These are phyloP conservation scores for Sarocladiaceae sp. DNA, from an alignment of 2,329 filamentous ascomycete species.

Conservation along the genomic window DNA sequence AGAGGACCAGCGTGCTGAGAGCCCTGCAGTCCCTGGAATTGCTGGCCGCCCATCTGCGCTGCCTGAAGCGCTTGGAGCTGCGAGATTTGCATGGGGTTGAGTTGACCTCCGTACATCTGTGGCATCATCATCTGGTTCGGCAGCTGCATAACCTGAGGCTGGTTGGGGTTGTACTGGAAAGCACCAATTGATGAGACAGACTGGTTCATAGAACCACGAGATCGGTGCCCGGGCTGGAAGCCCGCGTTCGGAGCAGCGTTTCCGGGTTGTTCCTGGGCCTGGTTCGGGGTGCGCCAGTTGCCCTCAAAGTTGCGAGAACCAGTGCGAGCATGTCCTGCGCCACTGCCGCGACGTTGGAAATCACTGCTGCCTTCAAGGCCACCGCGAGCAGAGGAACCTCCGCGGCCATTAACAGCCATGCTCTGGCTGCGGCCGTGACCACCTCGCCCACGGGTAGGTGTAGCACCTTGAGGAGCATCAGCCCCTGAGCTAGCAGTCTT, in stretches of 20 bases:
- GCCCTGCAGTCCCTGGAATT: slow-evolving; percentile 61
- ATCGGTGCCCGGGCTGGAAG: slow-evolving; percentile 91
- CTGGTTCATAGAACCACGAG: slow-evolving; percentile 78
- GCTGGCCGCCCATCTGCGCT: slow-evolving; percentile 75
- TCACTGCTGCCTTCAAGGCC: slow-evolving; percentile 54
- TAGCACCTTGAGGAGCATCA: slow-evolving; percentile 35
- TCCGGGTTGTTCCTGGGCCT: slow-evolving; percentile 55
- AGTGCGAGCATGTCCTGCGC: slow-evolving; percentile 69
- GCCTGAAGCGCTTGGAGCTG: slow-evolving; percentile 92
- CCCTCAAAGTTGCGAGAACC: slow-evolving; percentile 93
- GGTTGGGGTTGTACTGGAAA: slow-evolving; percentile 79
- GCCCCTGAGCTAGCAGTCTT: slow-evolving; percentile 25
- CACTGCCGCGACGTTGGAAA: slow-evolving; percentile 59
- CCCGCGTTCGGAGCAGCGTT: slow-evolving; percentile 54
- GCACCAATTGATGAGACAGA: slow-evolving; percentile 79
- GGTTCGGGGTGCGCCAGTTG: slow-evolving; percentile 86
- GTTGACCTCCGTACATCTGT: slow-evolving; percentile 81
- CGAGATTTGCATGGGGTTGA: slow-evolving; percentile 82
- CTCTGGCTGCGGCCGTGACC: slow-evolving; percentile 80
- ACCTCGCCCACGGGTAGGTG: slow-evolving; percentile 52
- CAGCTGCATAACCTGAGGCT: slow-evolving; percentile 83
- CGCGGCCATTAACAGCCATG: slow-evolving; percentile 73
- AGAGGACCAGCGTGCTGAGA: slow-evolving; percentile 70
- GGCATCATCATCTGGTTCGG: slow-evolving; percentile 84
- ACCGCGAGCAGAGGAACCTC: slow-evolving; percentile 64